These are phyloP conservation scores for Biscogniauxia marginata DNA, from an alignment of 2,329 filamentous ascomycete genomes.

Conservation along the genomic window DNA sequence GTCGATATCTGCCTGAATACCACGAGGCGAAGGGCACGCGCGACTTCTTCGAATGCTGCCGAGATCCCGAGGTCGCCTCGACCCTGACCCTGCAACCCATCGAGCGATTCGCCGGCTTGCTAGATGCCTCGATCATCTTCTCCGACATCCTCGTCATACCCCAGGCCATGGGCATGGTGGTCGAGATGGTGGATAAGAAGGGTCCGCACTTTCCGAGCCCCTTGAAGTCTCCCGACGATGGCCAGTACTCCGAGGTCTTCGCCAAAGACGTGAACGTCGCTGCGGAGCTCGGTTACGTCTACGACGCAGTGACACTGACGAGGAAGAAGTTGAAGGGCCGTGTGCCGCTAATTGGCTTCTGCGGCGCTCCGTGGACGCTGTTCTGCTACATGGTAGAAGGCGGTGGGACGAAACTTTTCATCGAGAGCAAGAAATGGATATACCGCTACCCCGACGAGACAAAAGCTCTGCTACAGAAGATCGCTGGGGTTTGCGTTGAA, in stretches of 20 bases:
- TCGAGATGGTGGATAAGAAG: slow-evolving; percentile 97
- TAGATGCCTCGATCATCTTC: slow-evolving; percentile 98
- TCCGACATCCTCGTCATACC: slow-evolving; percentile 97
- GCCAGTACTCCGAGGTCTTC: slow-evolving; percentile 78
- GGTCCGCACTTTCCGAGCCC: slow-evolving; percentile 92
- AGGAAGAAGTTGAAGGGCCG: slow-evolving; percentile 82
- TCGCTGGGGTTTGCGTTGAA: slow-evolving; percentile 91
- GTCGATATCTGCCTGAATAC: slow-evolving; percentile 96
- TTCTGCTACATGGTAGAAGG: slow-evolving; percentile 99
- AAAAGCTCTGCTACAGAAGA: slow-evolving; percentile 82
- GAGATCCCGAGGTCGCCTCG: slow-evolving; percentile 86
- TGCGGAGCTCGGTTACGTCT: slow-evolving; percentile 87
- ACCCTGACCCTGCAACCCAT: slow-evolving; percentile 93
- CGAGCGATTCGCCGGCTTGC: slow-evolving; percentile 83
- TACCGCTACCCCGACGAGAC: slow-evolving; percentile 82
- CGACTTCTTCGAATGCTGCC: slow-evolving; percentile 98
- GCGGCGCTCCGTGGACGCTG: slow-evolving; percentile 93
- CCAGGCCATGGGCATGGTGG: slow-evolving; percentile 97
- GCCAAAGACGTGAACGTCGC: slow-evolving; percentile 78
- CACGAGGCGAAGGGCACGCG: slow-evolving; percentile 86
- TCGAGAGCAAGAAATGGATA: slow-evolving; percentile 93
- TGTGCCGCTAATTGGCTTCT: slow-evolving; percentile 94
- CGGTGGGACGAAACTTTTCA: slow-evolving; percentile 92
- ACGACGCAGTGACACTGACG: slow-evolving; percentile 90
- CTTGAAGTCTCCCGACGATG: slow-evolving; percentile 73